Percentiles rank a stretch among this genome's conserved stretches.
phyloP scores from a whole-genome alignment of 768 basidiomycete species.

The Austroboletus eburneus region DNA sequence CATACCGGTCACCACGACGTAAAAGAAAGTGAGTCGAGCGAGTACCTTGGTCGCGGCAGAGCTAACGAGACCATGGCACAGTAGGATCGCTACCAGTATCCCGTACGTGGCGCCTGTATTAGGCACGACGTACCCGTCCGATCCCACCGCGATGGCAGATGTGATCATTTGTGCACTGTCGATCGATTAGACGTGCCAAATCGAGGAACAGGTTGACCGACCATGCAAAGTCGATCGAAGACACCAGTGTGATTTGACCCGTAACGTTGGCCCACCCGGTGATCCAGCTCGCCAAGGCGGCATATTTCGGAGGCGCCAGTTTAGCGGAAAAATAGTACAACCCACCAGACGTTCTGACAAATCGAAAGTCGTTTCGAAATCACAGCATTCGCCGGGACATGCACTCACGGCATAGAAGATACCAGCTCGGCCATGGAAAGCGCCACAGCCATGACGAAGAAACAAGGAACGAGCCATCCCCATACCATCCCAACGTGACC shows the following conservation, averaged over 20 bases:
- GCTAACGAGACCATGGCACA: constrained; percentile 66
- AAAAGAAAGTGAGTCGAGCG: constrained; percentile 64
- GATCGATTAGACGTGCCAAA: too few species aligned
- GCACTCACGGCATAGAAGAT: constrained; percentile 70
- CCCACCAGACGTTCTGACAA: constrained; percentile 67
- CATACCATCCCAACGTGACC: constrained; percentile 79
- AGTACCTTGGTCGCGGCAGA: constrained; percentile 63
- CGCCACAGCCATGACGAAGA: constrained; percentile 65
- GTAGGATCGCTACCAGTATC: constrained; percentile 59
- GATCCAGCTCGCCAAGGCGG: constrained; percentile 57
- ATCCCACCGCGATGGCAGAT: constrained; percentile 59
- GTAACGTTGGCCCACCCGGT: constrained; percentile 72
- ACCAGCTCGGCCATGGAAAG: constrained; percentile 70
- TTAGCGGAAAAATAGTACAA: constrained; percentile 78
- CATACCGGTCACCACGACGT: constrained; percentile 61
- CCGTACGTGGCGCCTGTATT: constrained; percentile 62
- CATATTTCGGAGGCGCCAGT: constrained; percentile 57
- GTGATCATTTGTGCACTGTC: constrained; percentile 71
- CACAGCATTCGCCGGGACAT: not conserved
- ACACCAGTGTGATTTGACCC: constrained; percentile 65
- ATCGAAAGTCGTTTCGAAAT: not conserved
- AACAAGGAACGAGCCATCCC: constrained; percentile 69
- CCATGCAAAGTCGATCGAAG: constrained; percentile 73
- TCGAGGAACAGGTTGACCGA: too few species aligned
- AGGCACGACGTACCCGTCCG: constrained; percentile 48